Base-by-base conservation (phyloP, 2,329 filamentous ascomycete species). In the Curvularia eragrostidis region DNA sequence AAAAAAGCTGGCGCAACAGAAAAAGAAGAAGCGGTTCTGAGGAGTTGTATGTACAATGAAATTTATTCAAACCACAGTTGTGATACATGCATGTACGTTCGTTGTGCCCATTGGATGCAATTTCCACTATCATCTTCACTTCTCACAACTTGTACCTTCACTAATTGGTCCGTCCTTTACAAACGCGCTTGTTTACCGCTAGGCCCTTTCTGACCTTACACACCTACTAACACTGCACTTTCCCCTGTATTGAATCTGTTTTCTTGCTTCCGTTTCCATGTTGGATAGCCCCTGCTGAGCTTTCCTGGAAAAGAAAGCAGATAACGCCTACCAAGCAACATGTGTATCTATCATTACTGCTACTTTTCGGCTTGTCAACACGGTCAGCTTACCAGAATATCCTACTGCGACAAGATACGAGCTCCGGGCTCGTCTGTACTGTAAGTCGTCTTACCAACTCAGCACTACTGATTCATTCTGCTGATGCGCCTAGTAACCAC, bases 1-100 rank as follows among this genome's bases (percentile, higher is more conserved):
- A 18, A 87, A 84, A 78, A 88, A 87, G 78, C 74, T 73, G 43
- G 69, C 69, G 4, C 70, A 73, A 36, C 63, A 58, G 10, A 76
- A 73, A 59, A 73, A 71, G 61, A 76, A 75, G 62, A 74, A 69
- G 51, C 62, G 72, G 2, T 76, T 76, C 26, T 76, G 64, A 56
- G 26, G 12, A 10, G 39, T 34, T 10, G 12, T 21, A 18, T 24
- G 3, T 2, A 15, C 8, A 6, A 2, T 43, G 7, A 3, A n/a
- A 23, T 18, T 13, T 9, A 8, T n/a, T 9, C 8, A 9, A 1
- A 8, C 12, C 21, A 8, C 13, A 15, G 3, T 4, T 13, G 30
- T 15, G 30, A 15, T 1, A n/a, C 15, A 36, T 9, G n/a, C 15
- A 18, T 15, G 6, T 8, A 8, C 3, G 18, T 2, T 30, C 23